Evolutionary conservation across 805 yeast genomes (phyloP), one percentile per base, ranked within the genome.

Genomic region (Sungouiozyma intestinalis): DNA sequence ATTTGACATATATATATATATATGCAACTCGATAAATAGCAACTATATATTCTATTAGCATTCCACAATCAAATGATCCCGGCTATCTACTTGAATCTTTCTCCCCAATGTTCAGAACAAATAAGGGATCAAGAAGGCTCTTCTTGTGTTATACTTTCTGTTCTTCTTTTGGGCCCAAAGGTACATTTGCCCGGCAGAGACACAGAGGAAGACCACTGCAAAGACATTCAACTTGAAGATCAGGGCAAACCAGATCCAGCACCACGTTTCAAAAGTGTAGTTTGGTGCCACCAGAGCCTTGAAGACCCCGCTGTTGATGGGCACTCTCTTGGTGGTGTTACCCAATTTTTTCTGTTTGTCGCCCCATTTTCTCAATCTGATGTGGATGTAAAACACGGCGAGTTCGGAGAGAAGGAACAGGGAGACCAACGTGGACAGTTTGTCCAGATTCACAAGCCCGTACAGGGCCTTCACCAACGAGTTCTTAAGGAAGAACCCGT

Each of bases 91-190:
- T n/a, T n/a, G n/a, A n/a, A n/a, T n/a, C n/a, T n/a, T n/a, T n/a
- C n/a, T n/a, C n/a, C n/a, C n/a, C n/a, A n/a, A n/a, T n/a, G 19
- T 16, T 60, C 60, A 86, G 44, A 77, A 69, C 27, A 88, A 50
- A 53, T 63, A 85, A 18, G 98, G 98, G 51, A 92, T 67, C 63
- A 79, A 69, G 48, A 85, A 81, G 58, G 86, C 81, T 65, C 87
- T 81, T 59, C 75, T 71, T 54, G 77, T 76, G 55, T 90, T 90
- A 62, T 90, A 92, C 48, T 77, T 75, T 53, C 67, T 69, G 65
- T 90, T 94, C 62, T 86, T 88, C 69, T 85, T 80, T 45, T 76
- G 72, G 17, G 97, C 97, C 97, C 97, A 90, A 41, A 76, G 52
- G 67, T 74, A 80, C 97, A 92, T 90, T 60, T 92, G 96, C 34